These are phyloP conservation scores for Debaryomycetaceae sp. DNA, from an alignment of 1,139 yeast species.

Conservation along the genomic window DNA sequence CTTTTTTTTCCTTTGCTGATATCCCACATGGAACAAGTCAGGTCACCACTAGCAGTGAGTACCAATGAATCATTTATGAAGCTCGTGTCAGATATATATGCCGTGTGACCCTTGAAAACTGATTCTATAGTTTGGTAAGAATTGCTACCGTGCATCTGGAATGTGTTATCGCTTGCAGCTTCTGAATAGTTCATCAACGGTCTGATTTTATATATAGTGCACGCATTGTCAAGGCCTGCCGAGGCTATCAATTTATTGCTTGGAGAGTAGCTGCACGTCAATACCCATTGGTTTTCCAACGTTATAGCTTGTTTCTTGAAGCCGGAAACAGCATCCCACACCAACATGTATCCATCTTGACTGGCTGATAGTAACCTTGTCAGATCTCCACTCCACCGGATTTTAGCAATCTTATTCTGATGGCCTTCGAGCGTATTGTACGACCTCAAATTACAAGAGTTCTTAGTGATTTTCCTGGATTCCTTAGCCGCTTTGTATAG, in stretches of 20 bases:
- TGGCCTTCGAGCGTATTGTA: constrained; percentile 63
- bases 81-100: constrained; percentile 74
- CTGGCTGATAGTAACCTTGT: constrained; percentile 64
- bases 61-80: constrained; percentile 54
- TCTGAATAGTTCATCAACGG: constrained; percentile 6
- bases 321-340: constrained; percentile 82
- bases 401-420: constrained; percentile 64
- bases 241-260: constrained; percentile 64
- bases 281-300: constrained; percentile 73
- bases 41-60: constrained; percentile 78
- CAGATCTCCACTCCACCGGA: constrained; percentile 68
- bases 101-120: constrained; percentile 73
- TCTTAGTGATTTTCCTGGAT: constrained; percentile 26
- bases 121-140: constrained; percentile 47
- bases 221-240: constrained; percentile 79
- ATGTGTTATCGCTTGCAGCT: constrained; percentile 2
- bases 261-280: constrained; percentile 72
- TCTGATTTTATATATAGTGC: constrained; percentile 62
- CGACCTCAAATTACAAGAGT: constrained; percentile 30
- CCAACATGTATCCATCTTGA: constrained; percentile 80
- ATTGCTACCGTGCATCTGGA: constrained; percentile 13
- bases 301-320: constrained; percentile 68
- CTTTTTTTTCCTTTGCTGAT: constrained; percentile 53
- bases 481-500: constrained; percentile 36
- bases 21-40: constrained; percentile 83